phyloP scores from a whole-genome alignment of 306 rosid species.

The Hylodesmum podocarpum region DNA sequence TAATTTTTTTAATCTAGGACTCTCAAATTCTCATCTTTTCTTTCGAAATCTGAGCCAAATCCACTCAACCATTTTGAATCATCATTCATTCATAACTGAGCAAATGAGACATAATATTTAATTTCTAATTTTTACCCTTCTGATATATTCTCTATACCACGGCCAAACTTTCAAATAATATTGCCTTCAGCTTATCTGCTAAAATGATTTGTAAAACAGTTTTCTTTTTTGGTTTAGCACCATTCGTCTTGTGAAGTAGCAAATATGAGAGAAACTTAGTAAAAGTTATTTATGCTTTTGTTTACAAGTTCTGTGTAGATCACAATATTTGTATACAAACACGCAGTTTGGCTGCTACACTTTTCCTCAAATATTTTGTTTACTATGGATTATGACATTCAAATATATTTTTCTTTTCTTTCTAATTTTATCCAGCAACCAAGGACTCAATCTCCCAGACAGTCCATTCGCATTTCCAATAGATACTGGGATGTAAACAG shows the following conservation, averaged over 20 bases:
- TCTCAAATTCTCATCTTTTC: neutral
- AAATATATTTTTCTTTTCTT: neutral
- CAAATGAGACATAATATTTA: neutral
- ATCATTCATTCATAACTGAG: neutral
- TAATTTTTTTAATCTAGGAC: neutral
- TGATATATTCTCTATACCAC: neutral
- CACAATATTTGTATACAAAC: neutral
- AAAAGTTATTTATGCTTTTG: neutral
- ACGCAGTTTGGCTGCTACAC: neutral
- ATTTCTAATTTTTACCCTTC: neutral
- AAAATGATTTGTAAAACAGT: neutral
- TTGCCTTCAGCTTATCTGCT: neutral
- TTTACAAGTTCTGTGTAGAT: neutral
- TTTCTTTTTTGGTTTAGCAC: neutral
- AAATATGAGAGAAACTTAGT: neutral
- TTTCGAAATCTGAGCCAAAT: neutral
- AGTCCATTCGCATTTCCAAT: constrained; percentile 62
- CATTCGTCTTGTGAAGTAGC: neutral
- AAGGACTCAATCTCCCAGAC: constrained; percentile 68
- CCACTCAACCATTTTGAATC: neutral
- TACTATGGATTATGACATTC: neutral
- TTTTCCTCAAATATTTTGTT: neutral
- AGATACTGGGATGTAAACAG: constrained; percentile 11
- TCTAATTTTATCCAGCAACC: constrained; percentile 37
- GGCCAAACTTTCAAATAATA: neutral